Conservation (phyloP, 768 basidiomycete genomes). For the Paxillus rubicundulus region DNA sequence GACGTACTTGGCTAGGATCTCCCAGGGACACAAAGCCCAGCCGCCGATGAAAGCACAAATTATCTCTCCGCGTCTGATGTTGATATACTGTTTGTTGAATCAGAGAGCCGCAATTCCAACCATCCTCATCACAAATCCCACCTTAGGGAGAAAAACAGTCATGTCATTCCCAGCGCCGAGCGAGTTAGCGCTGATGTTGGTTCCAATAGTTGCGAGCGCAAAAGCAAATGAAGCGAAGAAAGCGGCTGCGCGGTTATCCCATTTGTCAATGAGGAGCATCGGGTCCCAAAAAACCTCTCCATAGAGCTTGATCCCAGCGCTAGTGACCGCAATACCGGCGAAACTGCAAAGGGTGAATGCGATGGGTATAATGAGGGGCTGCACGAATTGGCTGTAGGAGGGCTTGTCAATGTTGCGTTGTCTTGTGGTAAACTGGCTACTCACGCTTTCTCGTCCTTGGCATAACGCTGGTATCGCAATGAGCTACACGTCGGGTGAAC, state of each 20-base stretch:
- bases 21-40: conserved; percentile 84
- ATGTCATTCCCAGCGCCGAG: conserved; percentile 81
- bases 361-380: conserved; percentile 74
- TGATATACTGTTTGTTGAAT: conserved; percentile 22
- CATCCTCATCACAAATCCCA: neutral
- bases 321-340: conserved; percentile 77
- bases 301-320: conserved; percentile 70
- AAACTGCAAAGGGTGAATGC: conserved; percentile 78
- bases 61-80: conserved; percentile 29
- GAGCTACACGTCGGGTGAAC: neutral
- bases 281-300: conserved; percentile 75
- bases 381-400: conserved; percentile 60
- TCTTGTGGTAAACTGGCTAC: conserved; percentile 15
- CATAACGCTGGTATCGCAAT: conserved; percentile 55
- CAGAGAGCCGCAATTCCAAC: neutral
- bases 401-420: neutral
- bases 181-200: conserved; percentile 78
- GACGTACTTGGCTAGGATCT: conserved; percentile 56
- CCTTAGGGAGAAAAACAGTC: conserved; percentile 65
- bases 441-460: conserved; percentile 62
- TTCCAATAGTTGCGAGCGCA: conserved; percentile 65
- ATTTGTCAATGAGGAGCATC: conserved; percentile 66
- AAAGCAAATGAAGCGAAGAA: conserved; percentile 82
- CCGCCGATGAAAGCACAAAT: conserved; percentile 45
- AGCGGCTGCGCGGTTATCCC: conserved; percentile 82